Evolutionary conservation across 768 basidiomycete species (phyloP).

Genomic region (Clitopilus passeckerianus): DNA sequence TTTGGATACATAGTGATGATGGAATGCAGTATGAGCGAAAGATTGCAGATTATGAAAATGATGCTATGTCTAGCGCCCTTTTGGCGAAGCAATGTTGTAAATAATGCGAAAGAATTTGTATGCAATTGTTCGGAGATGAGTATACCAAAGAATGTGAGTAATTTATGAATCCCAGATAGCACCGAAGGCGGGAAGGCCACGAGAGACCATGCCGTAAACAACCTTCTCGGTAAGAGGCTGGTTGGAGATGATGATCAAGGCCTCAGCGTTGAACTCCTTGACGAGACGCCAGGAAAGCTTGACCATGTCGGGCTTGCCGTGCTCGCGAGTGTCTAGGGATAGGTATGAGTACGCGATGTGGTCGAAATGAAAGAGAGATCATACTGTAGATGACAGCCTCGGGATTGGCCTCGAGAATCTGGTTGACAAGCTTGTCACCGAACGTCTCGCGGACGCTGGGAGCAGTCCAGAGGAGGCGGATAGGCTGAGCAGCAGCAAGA

Average conservation of each 20-base stretch:
- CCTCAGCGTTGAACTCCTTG: conserved; percentile 44
- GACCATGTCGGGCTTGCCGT: conserved; percentile 46
- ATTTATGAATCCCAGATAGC: conserved; percentile 45
- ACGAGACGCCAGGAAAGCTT: conserved; percentile 41
- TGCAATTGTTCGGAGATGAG: background rate
- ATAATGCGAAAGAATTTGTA: background rate
- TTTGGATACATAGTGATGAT: background rate
- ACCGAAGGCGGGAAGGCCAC: conserved; percentile 57
- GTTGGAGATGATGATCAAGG: conserved; percentile 57
- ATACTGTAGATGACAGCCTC: conserved; percentile 52
- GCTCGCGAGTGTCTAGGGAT: conserved; percentile 32
- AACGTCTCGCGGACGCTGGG: conserved; percentile 59
- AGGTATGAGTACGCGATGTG: background rate
- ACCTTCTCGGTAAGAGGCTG: conserved; percentile 51
- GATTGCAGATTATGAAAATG: background rate
- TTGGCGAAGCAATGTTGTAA: background rate
- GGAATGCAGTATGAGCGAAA: background rate
- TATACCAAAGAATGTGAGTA: background rate
- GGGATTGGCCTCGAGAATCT: conserved; percentile 48
- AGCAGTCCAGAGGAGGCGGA: conserved; percentile 57
- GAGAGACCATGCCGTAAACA: conserved; percentile 55
- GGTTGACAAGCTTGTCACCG: conserved; percentile 54
- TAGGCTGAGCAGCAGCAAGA: conserved; percentile 44
- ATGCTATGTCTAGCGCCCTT: background rate
- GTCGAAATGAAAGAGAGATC: background rate